Percentiles rank a stretch among this genome's conserved stretches.
phyloP scores from a whole-genome alignment of 306 rosid genomes.

The Begonia loranthoides region DNA sequence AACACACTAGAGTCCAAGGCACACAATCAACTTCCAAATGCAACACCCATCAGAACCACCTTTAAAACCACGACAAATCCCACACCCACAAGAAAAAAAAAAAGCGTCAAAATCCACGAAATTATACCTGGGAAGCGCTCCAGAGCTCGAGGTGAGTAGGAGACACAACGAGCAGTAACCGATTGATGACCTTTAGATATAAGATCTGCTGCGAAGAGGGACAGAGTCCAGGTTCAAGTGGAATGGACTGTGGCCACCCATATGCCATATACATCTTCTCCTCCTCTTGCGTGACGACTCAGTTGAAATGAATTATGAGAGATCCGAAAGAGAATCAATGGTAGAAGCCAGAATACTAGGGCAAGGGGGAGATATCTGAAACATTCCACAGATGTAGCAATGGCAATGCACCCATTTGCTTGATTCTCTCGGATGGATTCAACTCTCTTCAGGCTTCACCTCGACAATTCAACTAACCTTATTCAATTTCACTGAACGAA shows the following conservation, averaged over 20 bases:
- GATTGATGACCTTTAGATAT: constrained; percentile 65
- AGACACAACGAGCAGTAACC: constrained; percentile 54
- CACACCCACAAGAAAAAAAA: constrained; percentile 4
- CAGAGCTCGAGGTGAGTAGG: constrained; percentile 85
- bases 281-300: constrained; percentile 7
- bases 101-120: neutral
- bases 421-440: too few species aligned
- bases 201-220: constrained; percentile 64
- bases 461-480: too few species aligned
- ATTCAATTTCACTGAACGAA: too few species aligned
- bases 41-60: neutral
- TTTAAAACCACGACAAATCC: neutral
- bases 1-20: too few species aligned
- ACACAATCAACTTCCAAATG: constrained; percentile 1
- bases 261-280: constrained; percentile 89
- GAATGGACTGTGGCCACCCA: constrained; percentile 99
- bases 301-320: constrained; percentile 9
- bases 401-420: neutral
- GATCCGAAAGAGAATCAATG: constrained; percentile 21
- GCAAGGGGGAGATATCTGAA: constrained; percentile 21
- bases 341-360: constrained; percentile 3
- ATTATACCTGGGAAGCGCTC: constrained; percentile 78
- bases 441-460: too few species aligned
- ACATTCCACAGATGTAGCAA: constrained; percentile 13
- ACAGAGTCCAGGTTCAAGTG: constrained; percentile 49